Evolutionary conservation across 164 flowering plant genomes (phyloP).

Genomic region (Warburgia ugandensis): DNA sequence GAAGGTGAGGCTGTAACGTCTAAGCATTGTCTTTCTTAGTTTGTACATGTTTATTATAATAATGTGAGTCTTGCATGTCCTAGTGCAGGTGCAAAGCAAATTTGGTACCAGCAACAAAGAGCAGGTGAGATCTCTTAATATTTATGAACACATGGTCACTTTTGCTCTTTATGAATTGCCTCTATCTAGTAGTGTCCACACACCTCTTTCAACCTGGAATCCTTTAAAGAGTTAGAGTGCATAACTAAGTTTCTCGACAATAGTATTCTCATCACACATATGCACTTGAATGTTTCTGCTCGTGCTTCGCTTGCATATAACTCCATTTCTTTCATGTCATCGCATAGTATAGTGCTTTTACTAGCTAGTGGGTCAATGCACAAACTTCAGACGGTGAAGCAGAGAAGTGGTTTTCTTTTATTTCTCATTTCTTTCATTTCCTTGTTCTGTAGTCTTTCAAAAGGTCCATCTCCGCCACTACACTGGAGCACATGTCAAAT

Average conservation of each 20-base stretch:
- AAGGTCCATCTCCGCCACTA: slow-evolving; percentile 71
- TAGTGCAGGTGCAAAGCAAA: slow-evolving; percentile 75
- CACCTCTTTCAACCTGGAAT: no score
- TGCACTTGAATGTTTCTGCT: no score
- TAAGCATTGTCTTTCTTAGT: neutral
- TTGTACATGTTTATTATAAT: no score
- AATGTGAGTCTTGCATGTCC: no score
- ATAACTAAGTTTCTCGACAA: no score
- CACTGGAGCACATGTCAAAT: slow-evolving; percentile 65
- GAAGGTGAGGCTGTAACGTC: slow-evolving; percentile 43
- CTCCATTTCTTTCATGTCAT: no score
- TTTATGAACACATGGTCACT: neutral
- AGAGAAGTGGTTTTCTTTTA: neutral
- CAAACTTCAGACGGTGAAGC: no score
- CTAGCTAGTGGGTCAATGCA: no score
- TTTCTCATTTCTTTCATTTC: neutral
- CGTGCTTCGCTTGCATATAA: no score
- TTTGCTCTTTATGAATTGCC: neutral
- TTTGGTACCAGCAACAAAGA: slow-evolving; percentile 56
- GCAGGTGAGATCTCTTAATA: slow-evolving; percentile 59
- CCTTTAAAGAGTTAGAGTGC: no score
- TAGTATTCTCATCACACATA: no score
- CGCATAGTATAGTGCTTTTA: no score
- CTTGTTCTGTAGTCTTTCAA: slow-evolving; percentile 50
- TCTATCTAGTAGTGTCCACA: neutral